Evolutionary conservation across 163 green algal genomes (phyloP), one percentile per base, ranked within the genome.

Genomic region (Trebouxiophyceae sp.): DNA sequence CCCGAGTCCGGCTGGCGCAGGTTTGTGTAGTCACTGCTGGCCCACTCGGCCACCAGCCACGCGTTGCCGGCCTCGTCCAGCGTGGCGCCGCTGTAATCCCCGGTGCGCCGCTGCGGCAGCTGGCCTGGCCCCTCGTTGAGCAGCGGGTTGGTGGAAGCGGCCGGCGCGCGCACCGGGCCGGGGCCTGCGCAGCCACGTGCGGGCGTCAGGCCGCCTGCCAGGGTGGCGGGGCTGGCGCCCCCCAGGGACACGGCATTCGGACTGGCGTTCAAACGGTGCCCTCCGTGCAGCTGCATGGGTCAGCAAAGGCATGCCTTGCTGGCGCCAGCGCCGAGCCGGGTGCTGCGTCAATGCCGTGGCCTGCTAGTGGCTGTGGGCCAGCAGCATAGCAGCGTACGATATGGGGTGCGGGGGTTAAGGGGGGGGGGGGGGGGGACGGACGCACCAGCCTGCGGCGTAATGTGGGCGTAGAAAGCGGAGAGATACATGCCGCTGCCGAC

Each of bases 21-120:
- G 23, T 50, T 57, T 12, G 47, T 28, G 47, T 57, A 30, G 19
- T 57, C 6, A 20, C 26, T 20, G 6, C 19, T 12, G 47, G 47
- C 47, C 19, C 23, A 57, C 47, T 57, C 47, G 19, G 47, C 47
- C 47, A 57, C 47, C 23, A 57, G 19, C 47, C 47, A 57, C 12
- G 23, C 47, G 6, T 28, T 57, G 47, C 47, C 47, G 12, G 22
- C 19, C 47, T 57, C 47, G 47, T 57, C 47, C 19, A 57, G 47
- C 47, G 23, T 28, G 19, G 47, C 47, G 12, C 16, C 47, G 19
- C 19, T 57, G 47, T 57, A 57, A 20, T 57, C 47, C 47, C 47
- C 47, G 12, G 47, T 57, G 8, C 47, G 47, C 47, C 16, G 47
- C 19, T 57, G 19, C 47, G 47, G 47, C 19, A 30, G 47, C 47